A percentile compares a stretch with the other conserved stretches of the same genome.
These are phyloP conservation scores for Allium cepa DNA, from an alignment of 106 monocot species.

Conservation along the genomic window DNA sequence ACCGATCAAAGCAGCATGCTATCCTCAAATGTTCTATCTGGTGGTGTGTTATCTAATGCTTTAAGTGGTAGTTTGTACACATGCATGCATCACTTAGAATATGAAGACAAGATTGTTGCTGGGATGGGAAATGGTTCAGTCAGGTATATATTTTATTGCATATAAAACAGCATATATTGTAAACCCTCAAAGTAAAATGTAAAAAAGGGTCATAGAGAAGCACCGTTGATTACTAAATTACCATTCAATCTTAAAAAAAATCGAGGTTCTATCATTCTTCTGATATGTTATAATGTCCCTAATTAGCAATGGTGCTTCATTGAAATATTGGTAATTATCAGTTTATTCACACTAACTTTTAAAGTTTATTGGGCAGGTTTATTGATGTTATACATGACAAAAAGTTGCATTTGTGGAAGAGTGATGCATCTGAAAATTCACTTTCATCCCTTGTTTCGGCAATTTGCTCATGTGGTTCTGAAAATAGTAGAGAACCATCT, in stretches of 20 bases:
- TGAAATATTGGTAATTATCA: background rate
- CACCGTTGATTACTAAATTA: no score
- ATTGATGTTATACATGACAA: slow-evolving; percentile 70
- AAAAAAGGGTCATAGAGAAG: no score
- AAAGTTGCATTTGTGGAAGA: slow-evolving; percentile 90
- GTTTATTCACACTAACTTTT: no score
- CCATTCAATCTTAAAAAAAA: no score
- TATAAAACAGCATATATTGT: no score
- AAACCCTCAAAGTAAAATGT: no score
- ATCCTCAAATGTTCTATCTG: slow-evolving; percentile 42
- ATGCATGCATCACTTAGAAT: slow-evolving; percentile 74
- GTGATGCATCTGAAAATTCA: slow-evolving; percentile 51
- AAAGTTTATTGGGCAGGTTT: slow-evolving; percentile 30
- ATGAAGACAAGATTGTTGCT: slow-evolving; percentile 57
- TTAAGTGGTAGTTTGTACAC: slow-evolving; percentile 87
- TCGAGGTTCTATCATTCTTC: no score
- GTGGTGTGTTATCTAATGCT: slow-evolving; percentile 80
- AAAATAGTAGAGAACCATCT: slow-evolving; percentile 37
- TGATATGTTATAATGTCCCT: background rate
- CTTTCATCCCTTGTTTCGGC: slow-evolving; percentile 78
- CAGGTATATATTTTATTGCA: slow-evolving; percentile 33
- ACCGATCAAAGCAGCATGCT: slow-evolving; percentile 58
- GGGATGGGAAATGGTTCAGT: slow-evolving; percentile 94
- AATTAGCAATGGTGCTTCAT: background rate
- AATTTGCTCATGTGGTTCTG: slow-evolving; percentile 78